These are phyloP conservation scores for Amoebophrya sp. DNA, from an alignment of 169 alveolate species.

Conservation along the genomic window DNA sequence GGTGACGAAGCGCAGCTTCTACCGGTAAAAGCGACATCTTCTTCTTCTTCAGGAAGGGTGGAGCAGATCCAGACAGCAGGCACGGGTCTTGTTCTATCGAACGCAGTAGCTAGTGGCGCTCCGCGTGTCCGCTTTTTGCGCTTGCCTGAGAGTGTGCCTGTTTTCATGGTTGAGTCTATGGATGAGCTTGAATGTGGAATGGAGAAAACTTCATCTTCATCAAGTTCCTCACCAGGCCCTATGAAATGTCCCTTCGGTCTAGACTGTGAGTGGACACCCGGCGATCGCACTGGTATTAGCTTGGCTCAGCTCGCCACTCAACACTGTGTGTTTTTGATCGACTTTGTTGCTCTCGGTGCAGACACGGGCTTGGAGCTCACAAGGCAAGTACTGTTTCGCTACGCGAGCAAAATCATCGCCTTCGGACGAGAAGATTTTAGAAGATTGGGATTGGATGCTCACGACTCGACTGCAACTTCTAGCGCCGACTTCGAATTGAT, in stretches of 20 bases:
- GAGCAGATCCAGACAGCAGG: too few species aligned
- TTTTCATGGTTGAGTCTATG: not conserved
- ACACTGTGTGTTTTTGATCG: not conserved
- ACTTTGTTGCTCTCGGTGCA: not conserved
- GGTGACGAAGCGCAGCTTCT: too few species aligned
- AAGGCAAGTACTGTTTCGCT: not conserved
- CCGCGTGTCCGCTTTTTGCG: not conserved
- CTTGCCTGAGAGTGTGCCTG: not conserved
- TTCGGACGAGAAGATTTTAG: not conserved
- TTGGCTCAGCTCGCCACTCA: not conserved
- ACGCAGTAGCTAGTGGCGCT: not conserved
- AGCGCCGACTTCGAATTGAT: not conserved
- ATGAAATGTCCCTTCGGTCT: not conserved
- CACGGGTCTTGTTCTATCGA: not conserved
- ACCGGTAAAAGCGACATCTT: too few species aligned
- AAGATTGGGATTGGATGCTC: not conserved
- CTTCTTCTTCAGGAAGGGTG: too few species aligned
- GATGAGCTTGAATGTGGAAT: not conserved
- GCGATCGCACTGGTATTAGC: not conserved
- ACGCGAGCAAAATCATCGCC: not conserved
- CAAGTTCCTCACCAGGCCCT: too few species aligned
- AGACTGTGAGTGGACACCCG: not conserved
- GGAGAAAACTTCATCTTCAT: not conserved
- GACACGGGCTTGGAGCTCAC: not conserved
- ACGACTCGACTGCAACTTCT: not conserved